phyloP scores from a whole-genome alignment of 164 flowering plant species.

The Magnolia officinalis region DNA sequence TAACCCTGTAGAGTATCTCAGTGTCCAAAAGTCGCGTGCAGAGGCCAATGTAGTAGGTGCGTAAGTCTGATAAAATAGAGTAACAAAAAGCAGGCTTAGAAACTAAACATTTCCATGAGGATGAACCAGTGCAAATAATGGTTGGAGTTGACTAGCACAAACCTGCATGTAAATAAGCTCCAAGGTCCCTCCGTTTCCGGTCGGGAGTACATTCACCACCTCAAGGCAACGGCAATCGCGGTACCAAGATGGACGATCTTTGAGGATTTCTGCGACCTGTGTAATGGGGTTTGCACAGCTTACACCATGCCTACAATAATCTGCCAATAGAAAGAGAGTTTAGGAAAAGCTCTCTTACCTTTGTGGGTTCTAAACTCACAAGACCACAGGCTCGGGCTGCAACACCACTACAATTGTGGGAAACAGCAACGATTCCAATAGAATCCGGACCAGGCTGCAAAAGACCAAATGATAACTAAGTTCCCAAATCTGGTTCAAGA shows the following conservation, averaged over 20 bases:
- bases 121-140: not conserved
- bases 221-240: conserved; percentile 81
- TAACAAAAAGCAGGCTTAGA: not conserved
- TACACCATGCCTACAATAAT: not conserved
- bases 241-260: conserved; percentile 84
- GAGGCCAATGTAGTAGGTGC: conserved; percentile 91
- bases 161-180: conserved; percentile 92
- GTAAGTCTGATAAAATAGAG: conserved; percentile 42
- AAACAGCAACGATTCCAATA: conserved; percentile 88
- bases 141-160: not conserved
- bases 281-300: not conserved
- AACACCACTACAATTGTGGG: conserved; percentile 77
- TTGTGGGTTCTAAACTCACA: conserved; percentile 83
- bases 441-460: conserved; percentile 99
- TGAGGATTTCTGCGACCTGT: conserved; percentile 76
- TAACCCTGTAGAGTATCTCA: conserved; percentile 66
- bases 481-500: not conserved
- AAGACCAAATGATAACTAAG: too few relatives aligned
- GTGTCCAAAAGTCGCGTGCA: conserved; percentile 84
- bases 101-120: not conserved
- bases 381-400: conserved; percentile 98
- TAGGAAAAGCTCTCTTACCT: conserved; percentile 33
- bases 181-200: conserved; percentile 74
- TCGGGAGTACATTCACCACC: conserved; percentile 54
- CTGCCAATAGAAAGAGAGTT: not conserved